Base-by-base conservation (phyloP, 148 eudicot genomes). In the Rhododendron molle region DNA sequence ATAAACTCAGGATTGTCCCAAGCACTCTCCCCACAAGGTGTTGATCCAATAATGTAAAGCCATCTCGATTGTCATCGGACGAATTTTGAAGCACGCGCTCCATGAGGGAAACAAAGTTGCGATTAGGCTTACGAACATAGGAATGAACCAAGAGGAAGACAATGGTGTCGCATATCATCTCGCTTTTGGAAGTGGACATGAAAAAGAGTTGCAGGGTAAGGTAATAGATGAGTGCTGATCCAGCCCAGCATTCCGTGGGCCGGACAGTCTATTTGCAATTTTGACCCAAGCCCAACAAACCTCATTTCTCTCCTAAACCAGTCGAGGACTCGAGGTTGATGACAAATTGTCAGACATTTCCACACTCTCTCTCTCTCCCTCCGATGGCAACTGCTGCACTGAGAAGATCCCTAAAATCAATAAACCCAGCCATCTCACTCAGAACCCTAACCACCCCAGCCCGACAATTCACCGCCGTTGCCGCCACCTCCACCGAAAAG, bases 401-500 rank as follows among this genome's bases (percentile, higher is more conserved):
- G 47, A 80, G 86, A 67, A 91, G 80, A 81, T 79, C 90, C 89
- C 88, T 90, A 20, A 91, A 87, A 86, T 87, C 92, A 86, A 72
- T 88, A 78, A 90, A 88, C 50, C 85, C 92, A 8, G 49, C 28
- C 62, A 76, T 82, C 85, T 26, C 21, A 28, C 80, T 84, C 69
- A 86, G 90, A 88, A 34, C 89, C 84, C 79, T 85, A 23, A 40
- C 84, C 43, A 50, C 88, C 38, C 89, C 38, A 36, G 83, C 30
- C 84, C 90, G 93, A 84, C 87, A 46, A 74, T 43, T 88, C 86
- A 82, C 71, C 85, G 47, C 78, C 47, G 87, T 12, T 13, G 74
- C 46, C 38, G 88, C 91, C 77, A 80, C 86, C 65, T 88, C 90
- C 78, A 83, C 73, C 73, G 73, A 67, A 26, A 67, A 36, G 26